Conservation (phyloP, 1,284 basidiomycete genomes). For the Apiotrichum porosum region DNA sequence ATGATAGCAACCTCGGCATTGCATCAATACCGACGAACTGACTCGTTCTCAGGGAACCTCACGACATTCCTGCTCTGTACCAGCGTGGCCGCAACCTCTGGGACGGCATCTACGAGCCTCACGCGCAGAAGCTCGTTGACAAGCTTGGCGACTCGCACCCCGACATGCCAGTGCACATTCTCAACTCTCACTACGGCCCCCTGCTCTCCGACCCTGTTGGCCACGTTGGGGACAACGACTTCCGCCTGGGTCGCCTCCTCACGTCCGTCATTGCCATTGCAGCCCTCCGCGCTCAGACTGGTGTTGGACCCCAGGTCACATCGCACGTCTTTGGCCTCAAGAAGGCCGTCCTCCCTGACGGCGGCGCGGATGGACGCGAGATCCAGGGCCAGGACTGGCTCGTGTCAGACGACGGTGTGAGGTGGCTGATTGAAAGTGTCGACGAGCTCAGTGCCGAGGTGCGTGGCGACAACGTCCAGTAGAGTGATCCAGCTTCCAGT, state of each 20-base stretch:
- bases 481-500: no score
- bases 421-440: constrained; percentile 84
- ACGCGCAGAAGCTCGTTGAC: constrained; percentile 78
- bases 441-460: constrained; percentile 53
- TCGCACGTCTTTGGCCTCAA: constrained; percentile 86
- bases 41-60: constrained; percentile 53
- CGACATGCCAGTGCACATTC: constrained; percentile 74
- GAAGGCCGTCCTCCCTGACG: constrained; percentile 63
- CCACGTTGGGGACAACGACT: constrained; percentile 44
- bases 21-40: no score
- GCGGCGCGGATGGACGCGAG: constrained; percentile 54
- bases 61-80: constrained; percentile 61
- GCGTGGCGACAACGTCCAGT: no score
- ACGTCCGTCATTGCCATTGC: constrained; percentile 86
- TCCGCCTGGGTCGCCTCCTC: constrained; percentile 65
- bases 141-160: constrained; percentile 75
- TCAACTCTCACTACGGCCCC: constrained; percentile 80
- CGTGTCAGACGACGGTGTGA: constrained; percentile 78
- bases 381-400: constrained; percentile 69
- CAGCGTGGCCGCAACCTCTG: constrained; percentile 68
- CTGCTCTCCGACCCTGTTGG: constrained; percentile 69
- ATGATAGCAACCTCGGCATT: background rate
- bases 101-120: constrained; percentile 87
- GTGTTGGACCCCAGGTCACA: constrained; percentile 84
- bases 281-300: constrained; percentile 80